A percentile compares a stretch with the other conserved stretches of the same genome.
These are phyloP conservation scores for Pichia eremophila DNA, from an alignment of 805 yeast species.

Conservation along the genomic window DNA sequence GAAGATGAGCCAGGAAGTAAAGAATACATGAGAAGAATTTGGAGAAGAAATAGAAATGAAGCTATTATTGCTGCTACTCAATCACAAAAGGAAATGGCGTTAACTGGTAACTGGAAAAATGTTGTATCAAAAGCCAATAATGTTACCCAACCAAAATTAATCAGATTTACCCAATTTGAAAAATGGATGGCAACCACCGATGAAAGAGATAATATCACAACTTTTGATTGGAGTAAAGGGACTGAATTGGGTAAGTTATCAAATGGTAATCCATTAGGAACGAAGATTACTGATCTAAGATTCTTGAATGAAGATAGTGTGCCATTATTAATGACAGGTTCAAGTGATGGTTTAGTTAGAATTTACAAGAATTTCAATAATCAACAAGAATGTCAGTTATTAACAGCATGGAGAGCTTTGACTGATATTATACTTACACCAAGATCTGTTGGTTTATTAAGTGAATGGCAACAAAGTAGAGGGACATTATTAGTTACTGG, in stretches of 20 bases:
- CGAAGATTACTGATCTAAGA: slow-evolving; percentile 78
- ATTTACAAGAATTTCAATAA: slow-evolving; percentile 71
- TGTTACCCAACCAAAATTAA: slow-evolving; percentile 67
- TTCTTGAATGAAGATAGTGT: slow-evolving; percentile 87
- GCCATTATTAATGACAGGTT: slow-evolving; percentile 77
- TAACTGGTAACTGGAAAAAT: slow-evolving; percentile 80
- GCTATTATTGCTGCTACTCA: slow-evolving; percentile 81
- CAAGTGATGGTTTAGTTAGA: slow-evolving; percentile 90
- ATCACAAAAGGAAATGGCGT: slow-evolving; percentile 73
- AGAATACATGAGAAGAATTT: slow-evolving; percentile 68
- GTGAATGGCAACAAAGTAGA: slow-evolving; percentile 96
- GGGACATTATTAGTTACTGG: slow-evolving; percentile 90
- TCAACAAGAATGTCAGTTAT: slow-evolving; percentile 43
- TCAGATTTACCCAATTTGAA: slow-evolving; percentile 87
- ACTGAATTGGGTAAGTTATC: slow-evolving; percentile 59
- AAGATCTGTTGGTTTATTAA: slow-evolving; percentile 69
- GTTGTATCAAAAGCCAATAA: slow-evolving; percentile 52
- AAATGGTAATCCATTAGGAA: slow-evolving; percentile 79
- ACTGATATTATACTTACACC: slow-evolving; percentile 78
- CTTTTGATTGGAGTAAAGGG: slow-evolving; percentile 78
- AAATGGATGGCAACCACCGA: slow-evolving; percentile 71
- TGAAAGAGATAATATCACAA: slow-evolving; percentile 71
- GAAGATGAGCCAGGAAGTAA: slow-evolving; percentile 88
- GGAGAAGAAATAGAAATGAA: slow-evolving; percentile 90
- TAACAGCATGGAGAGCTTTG: slow-evolving; percentile 88